These are phyloP conservation scores for Fusarium sp. DNA, from an alignment of 2,329 filamentous ascomycete species.

Conservation along the genomic window DNA sequence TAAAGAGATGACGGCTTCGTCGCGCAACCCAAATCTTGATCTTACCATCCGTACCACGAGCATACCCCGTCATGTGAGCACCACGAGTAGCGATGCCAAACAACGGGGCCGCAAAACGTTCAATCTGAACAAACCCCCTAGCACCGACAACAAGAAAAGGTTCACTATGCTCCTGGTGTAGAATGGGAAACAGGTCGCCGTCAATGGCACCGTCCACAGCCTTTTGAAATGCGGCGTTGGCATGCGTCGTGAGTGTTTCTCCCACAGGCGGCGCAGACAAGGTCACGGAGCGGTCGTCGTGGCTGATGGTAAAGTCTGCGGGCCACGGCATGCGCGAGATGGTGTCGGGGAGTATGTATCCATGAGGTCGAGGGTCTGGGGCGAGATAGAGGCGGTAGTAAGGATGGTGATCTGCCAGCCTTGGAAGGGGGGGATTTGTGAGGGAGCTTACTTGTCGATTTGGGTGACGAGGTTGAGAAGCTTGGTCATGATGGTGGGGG, in stretches of 20 bases:
- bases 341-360: conserved; percentile 59
- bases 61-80: conserved; percentile 74
- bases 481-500: conserved; percentile 26
- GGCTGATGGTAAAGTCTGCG: conserved; percentile 49
- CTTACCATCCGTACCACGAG: conserved; percentile 49
- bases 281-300: conserved; percentile 46
- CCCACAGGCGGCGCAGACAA: conserved; percentile 42
- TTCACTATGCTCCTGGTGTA: conserved; percentile 55
- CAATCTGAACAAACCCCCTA: conserved; percentile 57
- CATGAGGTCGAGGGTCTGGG: conserved; percentile 58
- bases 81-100: conserved; percentile 77
- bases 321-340: conserved; percentile 61
- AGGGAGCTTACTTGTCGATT: conserved; percentile 54
- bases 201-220: conserved; percentile 53
- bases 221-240: conserved; percentile 53
- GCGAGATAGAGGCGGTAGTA: conserved; percentile 60
- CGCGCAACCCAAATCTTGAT: conserved; percentile 79
- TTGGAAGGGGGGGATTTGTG: too few species aligned
- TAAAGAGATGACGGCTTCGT: conserved; percentile 73
- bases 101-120: conserved; percentile 70
- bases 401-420: conserved; percentile 45
- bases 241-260: conserved; percentile 42
- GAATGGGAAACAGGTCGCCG: conserved; percentile 50
- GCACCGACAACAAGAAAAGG: conserved; percentile 54
- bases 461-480: conserved; percentile 52